Percentiles rank a stretch among this genome's conserved stretches.
Conservation (phyloP, 2,329 filamentous ascomycete species). For the Boeremia lycopersici region DNA sequence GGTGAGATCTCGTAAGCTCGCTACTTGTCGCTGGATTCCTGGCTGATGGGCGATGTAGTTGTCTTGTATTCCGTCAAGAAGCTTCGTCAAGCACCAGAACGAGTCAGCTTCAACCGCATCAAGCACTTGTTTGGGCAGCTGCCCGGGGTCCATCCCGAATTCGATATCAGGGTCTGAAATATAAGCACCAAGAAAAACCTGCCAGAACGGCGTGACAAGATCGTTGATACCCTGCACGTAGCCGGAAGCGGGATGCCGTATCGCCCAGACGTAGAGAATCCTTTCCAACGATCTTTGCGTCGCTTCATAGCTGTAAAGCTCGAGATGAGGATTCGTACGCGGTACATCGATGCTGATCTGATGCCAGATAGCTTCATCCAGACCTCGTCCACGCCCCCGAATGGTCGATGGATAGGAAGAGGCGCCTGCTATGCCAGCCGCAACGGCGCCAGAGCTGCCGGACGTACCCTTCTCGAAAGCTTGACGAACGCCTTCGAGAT, state of each 20-base stretch:
- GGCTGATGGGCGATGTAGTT: constrained; percentile 99
- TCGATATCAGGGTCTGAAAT: constrained; percentile 94
- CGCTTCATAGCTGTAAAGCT: constrained; percentile 93
- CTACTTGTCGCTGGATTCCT: constrained; percentile 92
- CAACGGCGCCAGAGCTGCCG: constrained; percentile 29
- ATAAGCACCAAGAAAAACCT: constrained; percentile 93
- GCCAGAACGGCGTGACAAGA: constrained; percentile 95
- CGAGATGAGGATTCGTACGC: constrained; percentile 92
- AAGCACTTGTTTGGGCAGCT: constrained; percentile 85
- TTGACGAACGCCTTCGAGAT: constrained; percentile 84
- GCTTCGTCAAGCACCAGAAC: constrained; percentile 97
- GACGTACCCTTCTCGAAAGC: constrained; percentile 64
- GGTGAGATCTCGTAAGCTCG: constrained; percentile 85
- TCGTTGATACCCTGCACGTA: constrained; percentile 99
- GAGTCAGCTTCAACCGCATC: constrained; percentile 97
- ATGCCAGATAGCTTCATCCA: constrained; percentile 99
- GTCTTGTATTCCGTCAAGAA: constrained; percentile 98
- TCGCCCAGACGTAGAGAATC: constrained; percentile 97
- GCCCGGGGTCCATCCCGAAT: constrained; percentile 93
- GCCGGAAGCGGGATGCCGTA: constrained; percentile 93
- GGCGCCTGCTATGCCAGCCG: constrained; percentile 54
- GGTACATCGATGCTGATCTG: constrained; percentile 99
- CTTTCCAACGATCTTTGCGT: constrained; percentile 93
- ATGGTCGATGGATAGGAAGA: constrained; percentile 50
- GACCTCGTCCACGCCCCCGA: constrained; percentile 71